These are phyloP conservation scores for Penicillium waksmanii DNA, from an alignment of 495 filamentous ascomycete species.

Conservation along the genomic window DNA sequence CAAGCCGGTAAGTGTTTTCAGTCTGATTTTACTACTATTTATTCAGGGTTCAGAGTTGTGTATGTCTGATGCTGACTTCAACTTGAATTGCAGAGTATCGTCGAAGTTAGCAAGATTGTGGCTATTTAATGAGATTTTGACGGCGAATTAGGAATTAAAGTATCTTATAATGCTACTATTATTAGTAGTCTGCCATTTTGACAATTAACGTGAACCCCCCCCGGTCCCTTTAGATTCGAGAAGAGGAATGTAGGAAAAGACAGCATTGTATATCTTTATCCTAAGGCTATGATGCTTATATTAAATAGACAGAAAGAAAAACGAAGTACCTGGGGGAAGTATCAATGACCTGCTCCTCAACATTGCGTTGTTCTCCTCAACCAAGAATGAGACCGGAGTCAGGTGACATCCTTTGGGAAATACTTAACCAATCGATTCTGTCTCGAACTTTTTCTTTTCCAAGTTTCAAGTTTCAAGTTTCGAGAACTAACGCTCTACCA, in stretches of 20 bases:
- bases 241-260: no score
- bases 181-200: background rate
- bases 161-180: background rate
- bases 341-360: no score
- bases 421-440: background rate
- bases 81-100: conserved; percentile 20
- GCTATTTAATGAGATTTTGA: conserved; percentile 8
- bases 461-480: background rate
- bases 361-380: no score
- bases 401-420: background rate
- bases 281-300: no score
- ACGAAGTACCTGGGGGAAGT: no score
- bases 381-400: background rate
- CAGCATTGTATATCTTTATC: no score
- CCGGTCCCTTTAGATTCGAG: no score
- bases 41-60: background rate
- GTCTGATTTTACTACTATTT: background rate
- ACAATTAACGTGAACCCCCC: no score
- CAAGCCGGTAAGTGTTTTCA: conserved; percentile 20
- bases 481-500: background rate
- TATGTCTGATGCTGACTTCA: conserved; percentile 11
- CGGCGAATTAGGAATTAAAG: no score
- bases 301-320: no score
- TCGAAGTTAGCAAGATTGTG: conserved; percentile 28
- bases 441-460: background rate